Percentiles rank a stretch among this genome's conserved stretches.
These are phyloP conservation scores for Lentinus tigrinus DNA, from an alignment of 768 basidiomycete species.

Conservation along the genomic window DNA sequence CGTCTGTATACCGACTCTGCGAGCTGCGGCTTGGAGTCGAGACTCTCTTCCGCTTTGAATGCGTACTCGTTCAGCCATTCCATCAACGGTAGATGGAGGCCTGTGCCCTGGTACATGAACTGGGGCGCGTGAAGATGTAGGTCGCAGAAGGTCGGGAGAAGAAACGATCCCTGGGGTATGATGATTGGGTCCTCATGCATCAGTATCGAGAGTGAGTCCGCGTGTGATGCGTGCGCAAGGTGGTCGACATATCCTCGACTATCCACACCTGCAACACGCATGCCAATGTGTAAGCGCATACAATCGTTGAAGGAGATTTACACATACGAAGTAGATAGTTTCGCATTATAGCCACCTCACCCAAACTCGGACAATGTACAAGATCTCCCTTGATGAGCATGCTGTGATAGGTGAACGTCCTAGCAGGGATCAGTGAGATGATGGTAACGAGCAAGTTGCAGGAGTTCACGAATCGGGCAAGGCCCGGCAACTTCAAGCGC, in stretches of 20 bases:
- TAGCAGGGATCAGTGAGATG: too few species aligned
- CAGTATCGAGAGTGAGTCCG: conserved; percentile 35
- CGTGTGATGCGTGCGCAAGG: conserved; percentile 39
- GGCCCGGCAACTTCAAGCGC: too few species aligned
- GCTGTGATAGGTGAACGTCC: too few species aligned
- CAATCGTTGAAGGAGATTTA: neutral
- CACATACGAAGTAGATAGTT: conserved; percentile 57
- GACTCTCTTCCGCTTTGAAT: conserved; percentile 73
- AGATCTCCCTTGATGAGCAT: conserved; percentile 50
- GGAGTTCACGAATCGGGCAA: too few species aligned
- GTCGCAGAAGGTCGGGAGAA: conserved; percentile 81
- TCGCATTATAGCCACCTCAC: conserved; percentile 50
- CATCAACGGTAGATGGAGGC: conserved; percentile 81
- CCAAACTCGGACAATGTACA: conserved; percentile 54
- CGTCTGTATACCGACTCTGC: conserved; percentile 67
- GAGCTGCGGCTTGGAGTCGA: conserved; percentile 61
- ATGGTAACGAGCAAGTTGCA: too few species aligned
- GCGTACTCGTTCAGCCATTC: conserved; percentile 83
- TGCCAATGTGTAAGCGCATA: neutral
- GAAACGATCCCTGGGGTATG: conserved; percentile 56
- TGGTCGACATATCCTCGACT: conserved; percentile 50
- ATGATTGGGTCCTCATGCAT: conserved; percentile 19
- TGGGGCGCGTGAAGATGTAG: conserved; percentile 88
- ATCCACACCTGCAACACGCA: conserved; percentile 28
- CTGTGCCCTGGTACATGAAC: conserved; percentile 84